A percentile compares a stretch with the other conserved stretches of the same genome.
Evolutionary conservation across 345 rosid genomes (phyloP).

Genomic region (Citrus sinensis): DNA sequence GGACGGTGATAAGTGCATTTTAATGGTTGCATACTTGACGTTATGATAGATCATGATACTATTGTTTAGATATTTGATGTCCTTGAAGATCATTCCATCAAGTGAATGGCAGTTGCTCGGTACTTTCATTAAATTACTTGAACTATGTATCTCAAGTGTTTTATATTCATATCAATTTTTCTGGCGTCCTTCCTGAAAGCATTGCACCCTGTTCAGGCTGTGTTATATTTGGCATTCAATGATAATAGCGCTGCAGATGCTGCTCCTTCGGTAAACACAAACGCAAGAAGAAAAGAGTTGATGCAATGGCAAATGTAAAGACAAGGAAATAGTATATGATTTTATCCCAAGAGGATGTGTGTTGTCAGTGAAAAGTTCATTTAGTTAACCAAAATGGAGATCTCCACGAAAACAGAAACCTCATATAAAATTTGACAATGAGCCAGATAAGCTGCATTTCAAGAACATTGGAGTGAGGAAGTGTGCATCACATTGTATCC

Average conservation of each 20-base stretch:
- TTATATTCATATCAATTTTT: no score
- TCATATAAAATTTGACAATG: background rate
- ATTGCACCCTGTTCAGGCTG: background rate
- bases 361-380: background rate
- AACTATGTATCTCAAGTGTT: no score
- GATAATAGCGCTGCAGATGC: background rate
- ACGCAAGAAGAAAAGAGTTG: background rate
- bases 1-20: background rate
- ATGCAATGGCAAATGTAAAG: background rate
- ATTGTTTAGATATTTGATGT: background rate
- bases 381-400: background rate
- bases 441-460: background rate
- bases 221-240: background rate
- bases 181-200: no score
- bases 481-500: conserved; percentile 1
- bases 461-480: conserved; percentile 7
- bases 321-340: background rate
- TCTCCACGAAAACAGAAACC: background rate
- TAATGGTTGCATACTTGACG: background rate
- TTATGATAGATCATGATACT: background rate
- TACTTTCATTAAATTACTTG: background rate
- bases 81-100: background rate
- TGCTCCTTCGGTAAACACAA: background rate
- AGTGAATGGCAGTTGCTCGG: background rate
- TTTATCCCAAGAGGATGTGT: background rate